These are phyloP conservation scores for Arthrocladium fulminans DNA, from an alignment of 2,329 filamentous ascomycete genomes.

Conservation along the genomic window DNA sequence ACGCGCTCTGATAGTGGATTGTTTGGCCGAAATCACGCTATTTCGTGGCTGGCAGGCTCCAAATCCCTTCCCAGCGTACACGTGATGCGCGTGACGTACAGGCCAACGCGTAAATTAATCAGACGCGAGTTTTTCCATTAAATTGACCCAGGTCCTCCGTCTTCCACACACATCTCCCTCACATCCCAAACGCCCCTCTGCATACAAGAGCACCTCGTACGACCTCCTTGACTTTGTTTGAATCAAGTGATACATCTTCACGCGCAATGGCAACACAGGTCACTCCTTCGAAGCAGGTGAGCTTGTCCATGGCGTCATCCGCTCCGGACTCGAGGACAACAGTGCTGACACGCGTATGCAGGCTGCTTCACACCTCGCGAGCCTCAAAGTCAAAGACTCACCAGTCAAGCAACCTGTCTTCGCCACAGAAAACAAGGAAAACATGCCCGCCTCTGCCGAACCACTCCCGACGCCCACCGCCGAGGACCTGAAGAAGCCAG, in stretches of 20 bases:
- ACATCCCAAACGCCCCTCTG: slow-evolving; percentile 6
- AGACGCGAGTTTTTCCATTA: slow-evolving; percentile 3
- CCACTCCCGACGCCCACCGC: slow-evolving; percentile 44
- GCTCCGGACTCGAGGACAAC: slow-evolving; percentile 27
- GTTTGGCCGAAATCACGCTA: neutral
- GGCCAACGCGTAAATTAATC: neutral
- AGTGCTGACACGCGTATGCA: slow-evolving; percentile 41
- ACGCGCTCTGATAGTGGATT: slow-evolving; percentile 1
- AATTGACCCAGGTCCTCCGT: slow-evolving; percentile 2
- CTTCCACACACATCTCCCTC: slow-evolving; percentile 12
- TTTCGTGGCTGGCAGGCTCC: neutral
- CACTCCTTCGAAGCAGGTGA: slow-evolving; percentile 65
- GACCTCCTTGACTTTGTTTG: slow-evolving; percentile 10
- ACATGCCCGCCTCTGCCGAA: slow-evolving; percentile 48
- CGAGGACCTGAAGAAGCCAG: slow-evolving; percentile 50
- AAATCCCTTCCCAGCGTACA: neutral
- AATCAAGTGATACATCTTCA: slow-evolving; percentile 11
- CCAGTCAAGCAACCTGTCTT: slow-evolving; percentile 87
- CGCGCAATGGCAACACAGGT: slow-evolving; percentile 65
- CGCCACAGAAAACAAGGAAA: slow-evolving; percentile 64
- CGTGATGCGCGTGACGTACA: slow-evolving; percentile 5
- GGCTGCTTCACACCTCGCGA: slow-evolving; percentile 79
- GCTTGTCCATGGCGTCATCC: slow-evolving; percentile 35
- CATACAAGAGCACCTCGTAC: slow-evolving; percentile 17
- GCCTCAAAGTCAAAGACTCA: slow-evolving; percentile 79